phyloP scores from a whole-genome alignment of 2,329 filamentous ascomycete genomes.

The Trichophyton benhamiae region DNA sequence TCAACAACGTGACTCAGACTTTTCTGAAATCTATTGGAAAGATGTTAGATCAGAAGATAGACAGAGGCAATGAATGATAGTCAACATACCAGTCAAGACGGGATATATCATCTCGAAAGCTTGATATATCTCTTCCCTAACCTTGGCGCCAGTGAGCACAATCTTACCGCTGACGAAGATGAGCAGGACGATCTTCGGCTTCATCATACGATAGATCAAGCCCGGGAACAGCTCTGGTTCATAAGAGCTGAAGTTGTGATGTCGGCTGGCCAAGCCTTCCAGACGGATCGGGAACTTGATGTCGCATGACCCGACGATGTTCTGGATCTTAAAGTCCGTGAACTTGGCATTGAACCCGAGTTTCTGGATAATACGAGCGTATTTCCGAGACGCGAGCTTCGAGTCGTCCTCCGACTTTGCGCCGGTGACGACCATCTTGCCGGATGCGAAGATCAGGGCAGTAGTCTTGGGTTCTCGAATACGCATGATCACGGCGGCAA shows the following conservation, averaged over 20 bases:
- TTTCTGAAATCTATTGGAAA: constrained; percentile 47
- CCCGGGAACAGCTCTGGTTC: constrained; percentile 97
- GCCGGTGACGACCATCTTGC: constrained; percentile 99
- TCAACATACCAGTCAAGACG: constrained; percentile 64
- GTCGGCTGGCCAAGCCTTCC: constrained; percentile 86
- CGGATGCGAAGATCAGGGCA: constrained; percentile 90
- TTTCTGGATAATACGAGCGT: constrained; percentile 98
- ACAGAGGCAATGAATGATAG: background rate
- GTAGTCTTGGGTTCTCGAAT: constrained; percentile 99
- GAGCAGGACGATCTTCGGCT: constrained; percentile 94
- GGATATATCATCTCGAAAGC: constrained; percentile 97
- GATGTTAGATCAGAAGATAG: background rate
- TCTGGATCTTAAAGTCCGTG: constrained; percentile 99
- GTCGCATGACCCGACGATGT: constrained; percentile 96
- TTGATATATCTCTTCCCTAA: constrained; percentile 95
- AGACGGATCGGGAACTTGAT: constrained; percentile 99
- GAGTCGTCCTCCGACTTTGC: constrained; percentile 97
- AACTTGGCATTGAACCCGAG: constrained; percentile 99
- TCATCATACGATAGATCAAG: constrained; percentile 99
- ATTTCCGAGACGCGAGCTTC: constrained; percentile 92
- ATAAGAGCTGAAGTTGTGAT: constrained; percentile 99
- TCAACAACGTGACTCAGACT: constrained; percentile 31
- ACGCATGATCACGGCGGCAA: constrained; percentile 98
- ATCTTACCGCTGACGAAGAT: constrained; percentile 99
- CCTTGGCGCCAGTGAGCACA: constrained; percentile 91